phyloP scores from a whole-genome alignment of 2,329 filamentous ascomycete species.

The Diaporthe sp. region DNA sequence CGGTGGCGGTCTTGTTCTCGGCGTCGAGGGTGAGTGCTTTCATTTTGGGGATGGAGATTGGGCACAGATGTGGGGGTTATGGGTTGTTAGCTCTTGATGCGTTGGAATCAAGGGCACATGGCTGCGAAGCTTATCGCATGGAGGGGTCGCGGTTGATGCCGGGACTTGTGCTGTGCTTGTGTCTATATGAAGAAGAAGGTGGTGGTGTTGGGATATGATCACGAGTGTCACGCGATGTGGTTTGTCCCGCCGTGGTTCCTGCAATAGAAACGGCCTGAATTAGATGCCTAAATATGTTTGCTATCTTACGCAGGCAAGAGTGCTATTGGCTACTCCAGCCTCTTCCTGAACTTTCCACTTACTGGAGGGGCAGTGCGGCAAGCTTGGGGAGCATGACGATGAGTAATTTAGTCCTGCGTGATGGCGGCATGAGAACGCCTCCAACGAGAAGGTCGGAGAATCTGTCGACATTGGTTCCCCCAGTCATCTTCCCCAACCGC shows the following conservation, averaged over 20 bases:
- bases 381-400: constrained; percentile 1
- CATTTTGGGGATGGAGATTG: constrained; percentile 12
- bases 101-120: background rate
- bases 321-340: constrained; percentile 18
- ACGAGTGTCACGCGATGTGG: background rate
- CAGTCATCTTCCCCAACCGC: constrained; percentile 10
- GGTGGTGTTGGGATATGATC: background rate
- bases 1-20: constrained; percentile 38
- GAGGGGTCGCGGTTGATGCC: background rate
- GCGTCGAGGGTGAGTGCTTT: constrained; percentile 41
- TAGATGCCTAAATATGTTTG: constrained; percentile 14
- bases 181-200: background rate
- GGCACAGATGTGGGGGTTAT: too few relatives aligned
- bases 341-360: background rate
- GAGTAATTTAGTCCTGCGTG: background rate
- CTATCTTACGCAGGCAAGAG: background rate
- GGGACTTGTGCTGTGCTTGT: background rate
- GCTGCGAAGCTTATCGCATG: background rate
- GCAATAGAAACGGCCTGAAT: background rate
- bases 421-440: background rate
- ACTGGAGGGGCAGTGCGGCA: background rate
- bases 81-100: background rate
- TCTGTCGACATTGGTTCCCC: background rate
- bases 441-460: background rate
- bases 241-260: background rate